Base-by-base conservation (phyloP, 179 eudicot species). In the Beta macrorhiza region DNA sequence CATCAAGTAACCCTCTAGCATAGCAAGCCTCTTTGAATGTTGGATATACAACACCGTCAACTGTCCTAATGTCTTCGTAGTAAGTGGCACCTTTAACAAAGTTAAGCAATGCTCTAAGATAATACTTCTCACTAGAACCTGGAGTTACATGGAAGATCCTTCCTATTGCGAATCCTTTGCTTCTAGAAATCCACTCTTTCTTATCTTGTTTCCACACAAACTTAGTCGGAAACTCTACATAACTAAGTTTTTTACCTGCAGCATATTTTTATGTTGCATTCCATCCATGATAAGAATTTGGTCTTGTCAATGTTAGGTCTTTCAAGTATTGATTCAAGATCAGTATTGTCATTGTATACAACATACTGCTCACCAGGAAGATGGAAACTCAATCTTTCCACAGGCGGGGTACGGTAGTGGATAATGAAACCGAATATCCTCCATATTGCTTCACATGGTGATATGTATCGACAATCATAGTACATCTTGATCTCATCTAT, bases 381-480 rank as follows among this genome's bases (percentile, higher is more conserved):
- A 25, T 63, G 37, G 11, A 19, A 63, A 22, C 37, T 63, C 14
- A 63, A 37, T 57, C 62, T 57, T 17, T 57, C 19, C 15, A 57
- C 10, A 57, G 25, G 19, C 22, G 82, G 77, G 17, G 3, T 15
- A 5, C 37, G 64, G 44, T 59, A 74, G 3, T 85, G 81, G 0
- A 82, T 69, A 1, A 59, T 74, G n/a, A 74, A 79, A 5, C 11
- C 61, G 47, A 80, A 73, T 0, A 77, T 72, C 2, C 77, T 55
- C 82, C 85, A 85, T 0, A 57, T 44, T 5, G 83, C 81, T 20
- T 82, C 83, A 49, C 72, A 71, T 4, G 81, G 2, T n/a, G 22
- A 62, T 13, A 62, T 8, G n/a, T 56, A 64, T 4, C 42, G 22
- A 20, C 69, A 25, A 14, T 75, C 51, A 1, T 37, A 57, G 25